These are phyloP conservation scores for Beauveria varroae DNA, from an alignment of 2,329 filamentous ascomycete species.

Conservation along the genomic window DNA sequence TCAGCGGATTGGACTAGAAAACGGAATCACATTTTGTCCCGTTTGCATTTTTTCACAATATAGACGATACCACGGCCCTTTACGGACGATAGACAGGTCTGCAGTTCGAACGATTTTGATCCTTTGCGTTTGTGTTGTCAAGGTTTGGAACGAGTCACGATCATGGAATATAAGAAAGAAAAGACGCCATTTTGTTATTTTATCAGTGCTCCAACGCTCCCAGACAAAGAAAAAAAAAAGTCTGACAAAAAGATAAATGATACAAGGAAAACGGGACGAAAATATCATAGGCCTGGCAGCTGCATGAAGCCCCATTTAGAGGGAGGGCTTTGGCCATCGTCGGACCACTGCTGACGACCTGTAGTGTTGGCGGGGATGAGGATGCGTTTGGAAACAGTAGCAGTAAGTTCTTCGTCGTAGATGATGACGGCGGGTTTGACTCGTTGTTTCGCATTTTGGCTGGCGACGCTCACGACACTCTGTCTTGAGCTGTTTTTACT, in stretches of 20 bases:
- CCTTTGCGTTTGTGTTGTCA: not conserved
- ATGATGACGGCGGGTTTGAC: constrained; percentile 26
- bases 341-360: constrained; percentile 7
- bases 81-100: not conserved
- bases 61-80: constrained; percentile 2
- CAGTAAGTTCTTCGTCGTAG: constrained; percentile 30
- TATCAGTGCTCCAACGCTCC: not conserved
- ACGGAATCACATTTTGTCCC: not conserved
- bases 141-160: not conserved
- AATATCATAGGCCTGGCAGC: constrained; percentile 26
- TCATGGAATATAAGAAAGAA: not conserved
- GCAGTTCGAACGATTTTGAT: not conserved
- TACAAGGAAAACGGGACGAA: not conserved
- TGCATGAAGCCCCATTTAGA: constrained; percentile 28
- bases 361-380: constrained; percentile 19
- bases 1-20: constrained; percentile 37
- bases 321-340: constrained; percentile 16
- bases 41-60: not conserved
- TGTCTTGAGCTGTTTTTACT: constrained; percentile 11
- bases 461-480: constrained; percentile 5
- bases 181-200: not conserved
- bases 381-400: constrained; percentile 19
- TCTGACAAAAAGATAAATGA: not conserved
- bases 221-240: not conserved
- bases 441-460: constrained; percentile 16